Evolutionary conservation across 768 basidiomycete species (phyloP).

Genomic region (Boletus pseudopeckii): DNA sequence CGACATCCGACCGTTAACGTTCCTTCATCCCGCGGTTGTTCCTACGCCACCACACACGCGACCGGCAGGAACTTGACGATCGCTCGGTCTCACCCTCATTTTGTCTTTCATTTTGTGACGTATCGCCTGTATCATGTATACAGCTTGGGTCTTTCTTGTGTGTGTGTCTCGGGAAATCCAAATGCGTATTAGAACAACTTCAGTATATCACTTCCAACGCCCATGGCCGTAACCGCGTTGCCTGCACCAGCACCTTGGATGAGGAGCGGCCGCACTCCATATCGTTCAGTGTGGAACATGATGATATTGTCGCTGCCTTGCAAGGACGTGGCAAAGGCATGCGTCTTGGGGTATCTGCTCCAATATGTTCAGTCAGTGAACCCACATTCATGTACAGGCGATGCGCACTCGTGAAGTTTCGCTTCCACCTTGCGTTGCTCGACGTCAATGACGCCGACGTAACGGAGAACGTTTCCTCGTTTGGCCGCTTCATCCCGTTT

Average conservation of each 20-base stretch:
- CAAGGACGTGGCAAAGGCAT: conserved; percentile 94
- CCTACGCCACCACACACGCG: conserved; percentile 1
- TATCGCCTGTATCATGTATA: conserved; percentile 1
- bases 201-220: conserved; percentile 85
- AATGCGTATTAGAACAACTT: conserved; percentile 38
- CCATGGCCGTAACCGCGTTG: conserved; percentile 98
- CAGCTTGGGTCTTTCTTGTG: not conserved
- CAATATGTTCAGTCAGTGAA: conserved; percentile 1
- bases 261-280: conserved; percentile 83
- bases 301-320: conserved; percentile 98
- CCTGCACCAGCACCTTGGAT: conserved; percentile 97
- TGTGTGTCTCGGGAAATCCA: not conserved
- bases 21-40: not conserved
- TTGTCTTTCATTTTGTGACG: not conserved
- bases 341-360: conserved; percentile 76
- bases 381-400: not conserved
- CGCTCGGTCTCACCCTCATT: not conserved
- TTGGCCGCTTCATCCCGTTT: conserved; percentile 74
- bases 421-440: conserved; percentile 66
- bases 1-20: not conserved
- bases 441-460: conserved; percentile 92
- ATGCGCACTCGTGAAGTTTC: conserved; percentile 77
- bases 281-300: conserved; percentile 94
- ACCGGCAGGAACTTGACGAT: conserved; percentile 3
- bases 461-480: conserved; percentile 84